Evolutionary conservation across 1,284 basidiomycete genomes (phyloP).

Genomic region (Schizophyllum commune): DNA sequence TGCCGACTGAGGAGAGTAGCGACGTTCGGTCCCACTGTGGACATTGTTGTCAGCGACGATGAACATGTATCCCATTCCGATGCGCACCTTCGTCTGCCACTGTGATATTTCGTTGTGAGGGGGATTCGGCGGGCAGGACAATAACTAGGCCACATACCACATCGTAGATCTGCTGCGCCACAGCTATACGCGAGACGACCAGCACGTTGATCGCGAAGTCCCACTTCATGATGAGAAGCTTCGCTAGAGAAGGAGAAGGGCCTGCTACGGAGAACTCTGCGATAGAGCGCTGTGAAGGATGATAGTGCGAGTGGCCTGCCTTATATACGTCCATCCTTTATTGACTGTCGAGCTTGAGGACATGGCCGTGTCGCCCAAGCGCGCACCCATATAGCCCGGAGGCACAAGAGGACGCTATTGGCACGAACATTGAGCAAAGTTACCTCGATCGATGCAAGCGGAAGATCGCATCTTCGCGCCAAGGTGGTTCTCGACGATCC

Average conservation of each 20-base stretch:
- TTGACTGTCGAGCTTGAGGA: too few relatives aligned
- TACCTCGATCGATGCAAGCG: too few relatives aligned
- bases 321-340: too few relatives aligned
- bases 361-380: too few relatives aligned
- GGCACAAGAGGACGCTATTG: too few relatives aligned
- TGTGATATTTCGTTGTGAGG: not conserved
- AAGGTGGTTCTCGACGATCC: too few relatives aligned
- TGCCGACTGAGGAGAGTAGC: conserved; percentile 39
- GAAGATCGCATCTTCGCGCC: too few relatives aligned
- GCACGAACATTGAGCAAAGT: too few relatives aligned
- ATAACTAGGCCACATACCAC: not conserved
- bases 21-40: conserved; percentile 39
- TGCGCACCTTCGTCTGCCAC: not conserved
- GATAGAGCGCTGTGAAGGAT: too few relatives aligned
- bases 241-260: not conserved
- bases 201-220: not conserved
- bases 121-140: not conserved
- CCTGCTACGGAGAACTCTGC: too few relatives aligned
- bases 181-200: not conserved
- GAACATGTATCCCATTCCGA: not conserved
- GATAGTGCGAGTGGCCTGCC: too few relatives aligned
- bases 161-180: not conserved
- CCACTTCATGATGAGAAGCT: not conserved
- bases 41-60: not conserved
- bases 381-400: too few relatives aligned